Evolutionary conservation across 257 asterid species (phyloP).

Genomic region (Forsythia suspensa): DNA sequence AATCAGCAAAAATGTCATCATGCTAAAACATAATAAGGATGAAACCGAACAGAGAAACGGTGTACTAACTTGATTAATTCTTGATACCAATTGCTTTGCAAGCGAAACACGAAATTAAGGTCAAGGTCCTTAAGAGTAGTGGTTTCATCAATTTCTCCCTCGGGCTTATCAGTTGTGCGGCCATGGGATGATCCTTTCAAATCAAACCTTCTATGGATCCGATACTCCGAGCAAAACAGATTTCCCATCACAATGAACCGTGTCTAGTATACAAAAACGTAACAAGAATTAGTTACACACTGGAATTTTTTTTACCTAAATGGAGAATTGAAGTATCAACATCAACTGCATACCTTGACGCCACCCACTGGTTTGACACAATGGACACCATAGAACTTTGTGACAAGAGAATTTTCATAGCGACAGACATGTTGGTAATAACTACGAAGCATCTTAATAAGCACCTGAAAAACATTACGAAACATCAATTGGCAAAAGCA

Average conservation of each 20-base stretch:
- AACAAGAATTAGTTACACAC: slow-evolving; percentile 17
- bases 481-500: slow-evolving; percentile 16
- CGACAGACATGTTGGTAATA: slow-evolving; percentile 57
- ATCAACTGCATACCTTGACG: slow-evolving; percentile 43
- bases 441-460: slow-evolving; percentile 67
- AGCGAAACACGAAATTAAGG: slow-evolving; percentile 65
- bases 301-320: background rate
- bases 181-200: slow-evolving; percentile 97
- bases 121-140: slow-evolving; percentile 95
- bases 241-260: slow-evolving; percentile 98
- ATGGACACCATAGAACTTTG: slow-evolving; percentile 70
- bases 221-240: slow-evolving; percentile 92
- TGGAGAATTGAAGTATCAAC: background rate
- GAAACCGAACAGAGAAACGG: background rate
- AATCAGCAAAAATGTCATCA: background rate
- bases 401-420: slow-evolving; percentile 62
- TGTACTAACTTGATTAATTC: slow-evolving; percentile 79
- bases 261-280: slow-evolving; percentile 40
- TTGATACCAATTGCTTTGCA: slow-evolving; percentile 77
- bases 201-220: slow-evolving; percentile 86
- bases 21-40: too few species aligned
- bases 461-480: slow-evolving; percentile 50
- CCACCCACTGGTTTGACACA: slow-evolving; percentile 75
- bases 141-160: slow-evolving; percentile 85
- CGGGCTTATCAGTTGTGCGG: slow-evolving; percentile 73